Percentiles rank a stretch among this genome's conserved stretches.
Evolutionary conservation across 495 filamentous ascomycete genomes (phyloP).

Genomic region (Podospora bellae-mahoneyi): DNA sequence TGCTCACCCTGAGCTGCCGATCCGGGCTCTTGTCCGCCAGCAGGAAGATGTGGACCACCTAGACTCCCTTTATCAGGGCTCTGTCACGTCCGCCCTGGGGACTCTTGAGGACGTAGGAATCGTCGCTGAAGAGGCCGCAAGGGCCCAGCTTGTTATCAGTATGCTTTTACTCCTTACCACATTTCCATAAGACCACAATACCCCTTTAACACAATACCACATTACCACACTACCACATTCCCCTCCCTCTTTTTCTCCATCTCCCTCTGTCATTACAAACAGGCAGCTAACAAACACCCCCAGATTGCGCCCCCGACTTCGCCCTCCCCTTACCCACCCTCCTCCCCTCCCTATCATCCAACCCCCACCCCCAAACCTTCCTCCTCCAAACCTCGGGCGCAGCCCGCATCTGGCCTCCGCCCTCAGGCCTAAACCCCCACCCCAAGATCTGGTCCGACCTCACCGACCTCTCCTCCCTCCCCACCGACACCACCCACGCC

Average conservation of each 20-base stretch:
- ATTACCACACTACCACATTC: not conserved
- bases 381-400: constrained; percentile 22
- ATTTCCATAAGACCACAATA: not conserved
- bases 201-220: not conserved
- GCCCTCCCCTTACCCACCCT: constrained; percentile 9
- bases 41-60: constrained; percentile 9
- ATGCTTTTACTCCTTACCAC: not conserved
- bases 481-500: constrained; percentile 14
- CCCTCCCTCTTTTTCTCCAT: too few relatives aligned
- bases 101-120: constrained; percentile 6
- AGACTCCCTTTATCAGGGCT: not conserved
- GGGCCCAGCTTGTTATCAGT: constrained; percentile 18
- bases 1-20: constrained; percentile 3
- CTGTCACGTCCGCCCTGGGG: not conserved
- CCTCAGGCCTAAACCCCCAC: not conserved
- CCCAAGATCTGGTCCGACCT: constrained; percentile 19
- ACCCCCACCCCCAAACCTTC: constrained; percentile 12
- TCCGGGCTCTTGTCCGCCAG: constrained; percentile 19
- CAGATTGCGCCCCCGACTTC: constrained; percentile 22
- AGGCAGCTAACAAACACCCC: not conserved
- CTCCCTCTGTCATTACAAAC: too few relatives aligned
- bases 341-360: constrained; percentile 10
- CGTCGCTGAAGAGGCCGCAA: constrained; percentile 10
- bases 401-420: constrained; percentile 16
- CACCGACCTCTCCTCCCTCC: constrained; percentile 14